Conservation (phyloP, 1,139 yeast genomes). For the Suhomyces ambrosiae region DNA sequence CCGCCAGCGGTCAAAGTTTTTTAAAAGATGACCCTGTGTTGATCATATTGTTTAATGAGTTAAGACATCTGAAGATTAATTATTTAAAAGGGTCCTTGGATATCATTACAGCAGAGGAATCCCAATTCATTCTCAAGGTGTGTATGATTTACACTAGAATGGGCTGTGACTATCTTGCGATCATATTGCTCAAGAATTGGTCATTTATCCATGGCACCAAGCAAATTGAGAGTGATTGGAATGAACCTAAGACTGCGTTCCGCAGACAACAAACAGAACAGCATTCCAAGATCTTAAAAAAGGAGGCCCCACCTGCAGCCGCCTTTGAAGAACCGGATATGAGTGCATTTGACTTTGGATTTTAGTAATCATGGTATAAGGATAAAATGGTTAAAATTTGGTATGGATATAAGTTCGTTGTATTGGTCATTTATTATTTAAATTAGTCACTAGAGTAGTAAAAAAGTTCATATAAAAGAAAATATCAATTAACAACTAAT, state of each 20-base stretch:
- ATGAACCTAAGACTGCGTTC: conserved; percentile 4
- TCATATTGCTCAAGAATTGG: conserved; percentile 71
- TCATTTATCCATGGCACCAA: conserved; percentile 41
- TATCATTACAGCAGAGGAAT: conserved; percentile 55
- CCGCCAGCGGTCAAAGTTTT: conserved; percentile 30
- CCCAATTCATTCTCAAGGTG: conserved; percentile 60
- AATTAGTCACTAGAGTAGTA: too few species aligned
- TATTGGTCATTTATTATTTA: not conserved
- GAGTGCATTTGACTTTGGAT: conserved; percentile 74
- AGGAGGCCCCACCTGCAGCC: conserved; percentile 42
- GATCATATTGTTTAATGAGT: conserved; percentile 61
- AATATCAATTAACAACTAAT: too few species aligned
- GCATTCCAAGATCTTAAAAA: not conserved
- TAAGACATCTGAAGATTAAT: conserved; percentile 53
- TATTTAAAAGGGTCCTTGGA: conserved; percentile 52
- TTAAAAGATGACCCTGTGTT: conserved; percentile 83
- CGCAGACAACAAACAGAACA: conserved; percentile 6
- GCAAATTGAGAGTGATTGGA: conserved; percentile 2
- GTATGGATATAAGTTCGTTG: not conserved
- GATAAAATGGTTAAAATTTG: too few species aligned
- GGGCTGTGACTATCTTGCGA: conserved; percentile 87
- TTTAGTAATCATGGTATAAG: too few species aligned
- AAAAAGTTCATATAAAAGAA: too few species aligned
- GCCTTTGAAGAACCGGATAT: conserved; percentile 77
- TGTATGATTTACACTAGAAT: conserved; percentile 73